Evolutionary conservation across 768 basidiomycete genomes (phyloP).

Genomic region (Kockovaella imperatae): DNA sequence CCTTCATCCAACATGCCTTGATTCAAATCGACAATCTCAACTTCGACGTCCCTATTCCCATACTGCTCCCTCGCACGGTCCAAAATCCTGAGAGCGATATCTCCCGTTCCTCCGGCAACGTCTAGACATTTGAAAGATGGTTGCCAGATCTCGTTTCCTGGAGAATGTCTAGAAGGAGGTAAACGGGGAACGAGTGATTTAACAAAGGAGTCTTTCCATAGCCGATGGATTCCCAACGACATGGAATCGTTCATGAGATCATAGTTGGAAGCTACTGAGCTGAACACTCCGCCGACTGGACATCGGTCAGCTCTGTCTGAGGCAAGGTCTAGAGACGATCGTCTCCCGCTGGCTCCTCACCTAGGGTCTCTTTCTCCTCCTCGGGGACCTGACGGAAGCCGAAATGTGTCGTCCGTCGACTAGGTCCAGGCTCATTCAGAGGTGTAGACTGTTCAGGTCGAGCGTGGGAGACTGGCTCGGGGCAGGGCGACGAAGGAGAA

Average conservation of each 20-base stretch:
- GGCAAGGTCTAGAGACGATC: not conserved
- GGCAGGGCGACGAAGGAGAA: too few relatives aligned
- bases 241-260: constrained; percentile 99
- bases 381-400: constrained; percentile 86
- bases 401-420: constrained; percentile 59
- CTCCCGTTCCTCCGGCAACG: constrained; percentile 92
- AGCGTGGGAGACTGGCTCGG: not conserved
- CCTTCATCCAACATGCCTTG: constrained; percentile 92
- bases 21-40: constrained; percentile 90
- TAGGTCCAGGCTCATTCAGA: not conserved
- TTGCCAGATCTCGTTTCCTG: constrained; percentile 4
- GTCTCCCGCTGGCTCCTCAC: too few relatives aligned
- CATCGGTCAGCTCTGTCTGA: not conserved
- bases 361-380: constrained; percentile 72
- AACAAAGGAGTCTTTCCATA: constrained; percentile 94
- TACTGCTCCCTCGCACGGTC: constrained; percentile 83
- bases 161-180: constrained; percentile 35
- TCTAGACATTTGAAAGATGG: constrained; percentile 65
- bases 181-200: constrained; percentile 63
- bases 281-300: constrained; percentile 80
- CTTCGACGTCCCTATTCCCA: constrained; percentile 78
- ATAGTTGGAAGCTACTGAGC: constrained; percentile 89
- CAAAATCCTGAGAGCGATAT: constrained; percentile 88
- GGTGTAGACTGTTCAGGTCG: not conserved
- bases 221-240: constrained; percentile 86